These are phyloP conservation scores for Mortierella hygrophila DNA, from an alignment of 192 early-diverging fungal genomes.

Conservation along the genomic window DNA sequence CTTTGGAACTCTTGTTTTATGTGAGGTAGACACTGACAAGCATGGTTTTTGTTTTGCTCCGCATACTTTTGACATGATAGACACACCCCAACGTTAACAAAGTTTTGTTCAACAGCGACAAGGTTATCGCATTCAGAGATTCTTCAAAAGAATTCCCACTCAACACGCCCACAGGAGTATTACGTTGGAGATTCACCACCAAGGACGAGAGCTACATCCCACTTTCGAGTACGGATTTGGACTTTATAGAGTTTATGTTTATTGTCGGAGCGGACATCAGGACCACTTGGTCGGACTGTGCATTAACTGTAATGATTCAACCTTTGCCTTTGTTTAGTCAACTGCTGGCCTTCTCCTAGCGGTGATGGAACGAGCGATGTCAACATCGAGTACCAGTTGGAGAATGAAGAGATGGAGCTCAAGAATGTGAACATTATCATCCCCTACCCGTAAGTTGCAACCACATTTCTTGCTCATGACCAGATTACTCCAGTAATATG, in stretches of 20 bases:
- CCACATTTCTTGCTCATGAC: not conserved
- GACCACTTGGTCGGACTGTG: not conserved
- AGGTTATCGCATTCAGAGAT: constrained; percentile 83
- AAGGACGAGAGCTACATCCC: constrained; percentile 86
- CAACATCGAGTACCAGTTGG: constrained; percentile 97
- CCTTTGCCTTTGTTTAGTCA: constrained; percentile 67
- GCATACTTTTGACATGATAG: constrained; percentile 42
- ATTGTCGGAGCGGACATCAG: not conserved
- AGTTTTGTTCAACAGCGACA: constrained; percentile 75
- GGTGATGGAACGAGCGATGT: constrained; percentile 90
- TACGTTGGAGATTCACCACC: constrained; percentile 89
- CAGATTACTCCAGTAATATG: not conserved
- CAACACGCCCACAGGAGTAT: constrained; percentile 81
- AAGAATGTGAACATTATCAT: constrained; percentile 88
- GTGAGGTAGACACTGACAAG: not conserved
- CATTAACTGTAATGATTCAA: not conserved
- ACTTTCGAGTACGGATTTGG: constrained; percentile 69
- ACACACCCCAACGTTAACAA: constrained; percentile 99
- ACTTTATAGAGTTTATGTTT: not conserved
- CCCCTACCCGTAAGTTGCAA: constrained; percentile 78
- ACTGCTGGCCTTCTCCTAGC: constrained; percentile 95
- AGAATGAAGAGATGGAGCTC: constrained; percentile 77
- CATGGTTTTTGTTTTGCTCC: not conserved
- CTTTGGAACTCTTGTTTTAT: not conserved
- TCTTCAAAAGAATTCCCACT: constrained; percentile 84